These are phyloP conservation scores for Botryosphaeria dothidea DNA, from an alignment of 2,329 filamentous ascomycete genomes.

Conservation along the genomic window DNA sequence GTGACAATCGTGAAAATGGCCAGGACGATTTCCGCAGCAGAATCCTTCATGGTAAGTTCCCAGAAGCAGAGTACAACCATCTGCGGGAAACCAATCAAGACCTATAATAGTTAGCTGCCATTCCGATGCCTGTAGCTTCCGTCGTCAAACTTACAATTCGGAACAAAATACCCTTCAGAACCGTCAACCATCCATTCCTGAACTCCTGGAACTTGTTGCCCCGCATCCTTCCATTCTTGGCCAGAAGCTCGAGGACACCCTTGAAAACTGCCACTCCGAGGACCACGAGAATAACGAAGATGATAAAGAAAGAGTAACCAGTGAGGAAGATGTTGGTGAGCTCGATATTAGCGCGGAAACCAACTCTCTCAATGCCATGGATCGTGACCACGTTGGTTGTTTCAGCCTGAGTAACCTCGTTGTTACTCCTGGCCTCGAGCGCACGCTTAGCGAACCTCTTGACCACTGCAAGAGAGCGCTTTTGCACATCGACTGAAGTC, in stretches of 20 bases:
- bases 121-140: conserved; percentile 9
- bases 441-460: conserved; percentile 28
- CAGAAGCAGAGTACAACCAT: conserved; percentile 89
- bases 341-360: conserved; percentile 83
- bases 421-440: conserved; percentile 17
- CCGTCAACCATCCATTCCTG: conserved; percentile 89
- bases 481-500: conserved; percentile 83
- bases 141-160: conserved; percentile 55
- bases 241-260: conserved; percentile 72
- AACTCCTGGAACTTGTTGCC: conserved; percentile 88
- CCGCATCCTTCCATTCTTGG: conserved; percentile 76
- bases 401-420: conserved; percentile 32
- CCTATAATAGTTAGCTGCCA: conserved; percentile 33
- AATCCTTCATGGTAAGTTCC: conserved; percentile 88
- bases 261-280: conserved; percentile 78
- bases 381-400: conserved; percentile 53
- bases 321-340: conserved; percentile 92
- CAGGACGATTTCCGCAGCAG: conserved; percentile 79
- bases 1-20: conserved; percentile 87
- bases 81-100: conserved; percentile 88
- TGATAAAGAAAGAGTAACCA: conserved; percentile 81
- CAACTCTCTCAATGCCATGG: conserved; percentile 83
- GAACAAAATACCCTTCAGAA: conserved; percentile 92
- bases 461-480: conserved; percentile 53
- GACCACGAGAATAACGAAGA: conserved; percentile 76